Evolutionary conservation across 2,329 filamentous ascomycete species (phyloP).

Genomic region (Nigrospora oryzae): DNA sequence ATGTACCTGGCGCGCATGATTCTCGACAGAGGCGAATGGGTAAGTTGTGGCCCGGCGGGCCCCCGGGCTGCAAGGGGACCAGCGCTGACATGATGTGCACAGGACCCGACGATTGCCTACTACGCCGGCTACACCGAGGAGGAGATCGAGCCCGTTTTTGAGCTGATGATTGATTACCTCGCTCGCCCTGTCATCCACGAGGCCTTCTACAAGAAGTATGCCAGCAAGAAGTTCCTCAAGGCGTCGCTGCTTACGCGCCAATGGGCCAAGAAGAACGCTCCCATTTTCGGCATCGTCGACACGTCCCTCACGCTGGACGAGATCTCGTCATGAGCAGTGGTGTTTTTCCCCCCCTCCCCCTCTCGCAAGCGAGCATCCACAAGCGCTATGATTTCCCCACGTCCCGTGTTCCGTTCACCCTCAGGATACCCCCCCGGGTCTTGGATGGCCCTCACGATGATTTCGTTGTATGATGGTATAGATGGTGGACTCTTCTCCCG

Average conservation of each 20-base stretch:
- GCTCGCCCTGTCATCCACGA: conserved; percentile 85
- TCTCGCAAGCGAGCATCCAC: conserved; percentile 3
- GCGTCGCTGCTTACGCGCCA: conserved; percentile 85
- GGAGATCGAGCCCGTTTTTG: conserved; percentile 85
- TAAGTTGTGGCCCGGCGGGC: conserved; percentile 34
- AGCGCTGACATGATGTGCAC: conserved; percentile 19
- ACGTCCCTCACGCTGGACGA: conserved; percentile 42
- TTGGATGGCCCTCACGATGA: conserved; percentile 19
- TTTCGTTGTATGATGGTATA: conserved; percentile 15
- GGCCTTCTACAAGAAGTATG: conserved; percentile 99
- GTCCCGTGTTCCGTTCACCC: conserved; percentile 11
- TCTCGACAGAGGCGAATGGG: conserved; percentile 85
- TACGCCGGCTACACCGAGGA: conserved; percentile 92
- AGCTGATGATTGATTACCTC: conserved; percentile 95
- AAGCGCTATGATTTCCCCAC: conserved; percentile 11
- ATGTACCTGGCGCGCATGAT: conserved; percentile 94
- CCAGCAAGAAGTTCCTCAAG: conserved; percentile 98
- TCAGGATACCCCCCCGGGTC: conserved; percentile 18
- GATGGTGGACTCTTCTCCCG: conserved; percentile 10
- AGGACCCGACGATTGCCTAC: conserved; percentile 79
- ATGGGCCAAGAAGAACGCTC: conserved; percentile 81
- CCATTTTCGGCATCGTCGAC: conserved; percentile 45
- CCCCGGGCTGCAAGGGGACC: neutral
- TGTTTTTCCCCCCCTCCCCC: conserved; percentile 1
- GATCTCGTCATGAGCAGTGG: conserved; percentile 18